Evolutionary conservation across 2,329 filamentous ascomycete genomes (phyloP).

Genomic region (Paecilomyces sp.): DNA sequence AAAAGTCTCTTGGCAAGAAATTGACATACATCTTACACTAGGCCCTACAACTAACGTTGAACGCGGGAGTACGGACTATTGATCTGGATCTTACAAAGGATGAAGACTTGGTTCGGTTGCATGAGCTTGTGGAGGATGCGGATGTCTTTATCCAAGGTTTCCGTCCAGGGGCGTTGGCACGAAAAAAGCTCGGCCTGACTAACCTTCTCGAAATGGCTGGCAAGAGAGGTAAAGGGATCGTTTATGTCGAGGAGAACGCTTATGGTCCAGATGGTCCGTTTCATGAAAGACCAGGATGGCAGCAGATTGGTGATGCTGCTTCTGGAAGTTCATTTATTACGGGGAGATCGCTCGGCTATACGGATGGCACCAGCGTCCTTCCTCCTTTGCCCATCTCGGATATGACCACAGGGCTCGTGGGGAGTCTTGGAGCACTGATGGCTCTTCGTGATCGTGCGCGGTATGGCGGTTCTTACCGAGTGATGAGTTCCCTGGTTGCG

Average conservation of each 20-base stretch:
- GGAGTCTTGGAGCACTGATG: neutral
- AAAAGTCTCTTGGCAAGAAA: neutral
- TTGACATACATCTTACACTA: neutral
- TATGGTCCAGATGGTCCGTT: constrained; percentile 44
- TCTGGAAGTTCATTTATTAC: constrained; percentile 32
- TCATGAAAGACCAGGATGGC: constrained; percentile 42
- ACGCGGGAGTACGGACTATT: neutral
- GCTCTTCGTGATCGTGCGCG: neutral
- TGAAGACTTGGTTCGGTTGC: constrained; percentile 33
- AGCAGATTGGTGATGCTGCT: constrained; percentile 44
- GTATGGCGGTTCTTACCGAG: neutral
- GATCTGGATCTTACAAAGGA: constrained; percentile 4
- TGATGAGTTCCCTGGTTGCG: constrained; percentile 21
- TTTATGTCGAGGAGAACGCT: constrained; percentile 46
- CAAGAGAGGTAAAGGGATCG: constrained; percentile 36
- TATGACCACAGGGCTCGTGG: neutral
- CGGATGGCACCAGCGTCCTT: neutral
- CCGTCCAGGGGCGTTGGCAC: constrained; percentile 38
- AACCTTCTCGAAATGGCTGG: constrained; percentile 34
- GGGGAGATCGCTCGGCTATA: constrained; percentile 20
- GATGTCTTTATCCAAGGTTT: constrained; percentile 52
- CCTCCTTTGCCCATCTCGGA: neutral
- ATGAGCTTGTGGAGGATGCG: constrained; percentile 39
- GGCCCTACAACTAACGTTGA: neutral
- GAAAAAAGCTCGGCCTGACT: constrained; percentile 14